Evolutionary conservation across 2,329 filamentous ascomycete species (phyloP).

Genomic region (Akanthomyces uredinophilus): DNA sequence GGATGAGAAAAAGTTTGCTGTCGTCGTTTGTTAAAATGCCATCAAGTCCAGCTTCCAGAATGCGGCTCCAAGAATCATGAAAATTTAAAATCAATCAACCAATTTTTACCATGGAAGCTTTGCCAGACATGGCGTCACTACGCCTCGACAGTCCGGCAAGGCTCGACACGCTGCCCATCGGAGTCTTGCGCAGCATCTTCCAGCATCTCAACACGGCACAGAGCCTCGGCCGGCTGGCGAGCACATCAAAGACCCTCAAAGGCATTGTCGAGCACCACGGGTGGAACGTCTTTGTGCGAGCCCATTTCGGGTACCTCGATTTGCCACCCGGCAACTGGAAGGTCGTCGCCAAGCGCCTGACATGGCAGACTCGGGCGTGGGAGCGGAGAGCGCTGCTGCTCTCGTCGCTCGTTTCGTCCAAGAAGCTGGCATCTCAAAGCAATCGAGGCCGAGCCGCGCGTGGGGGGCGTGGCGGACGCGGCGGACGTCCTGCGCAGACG

Average conservation of each 20-base stretch:
- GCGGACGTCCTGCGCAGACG: constrained; percentile 15
- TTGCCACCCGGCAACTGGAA: constrained; percentile 28
- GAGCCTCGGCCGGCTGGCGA: constrained; percentile 32
- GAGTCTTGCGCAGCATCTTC: constrained; percentile 37
- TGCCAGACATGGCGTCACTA: neutral
- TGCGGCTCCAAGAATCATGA: neutral
- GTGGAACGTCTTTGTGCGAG: constrained; percentile 40
- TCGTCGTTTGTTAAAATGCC: neutral
- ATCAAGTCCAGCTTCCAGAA: neutral
- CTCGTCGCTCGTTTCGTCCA: constrained; percentile 15
- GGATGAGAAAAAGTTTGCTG: neutral
- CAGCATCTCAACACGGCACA: constrained; percentile 36
- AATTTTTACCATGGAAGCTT: neutral
- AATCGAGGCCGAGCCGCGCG: neutral
- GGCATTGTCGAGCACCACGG: constrained; percentile 31
- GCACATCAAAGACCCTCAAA: constrained; percentile 31
- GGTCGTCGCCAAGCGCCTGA: constrained; percentile 34
- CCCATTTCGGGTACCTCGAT: constrained; percentile 32
- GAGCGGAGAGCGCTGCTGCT: constrained; percentile 33
- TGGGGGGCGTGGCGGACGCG: constrained; percentile 7
- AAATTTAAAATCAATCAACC: neutral
- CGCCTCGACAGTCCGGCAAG: neutral
- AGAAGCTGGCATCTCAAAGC: neutral
- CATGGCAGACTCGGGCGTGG: constrained; percentile 41
- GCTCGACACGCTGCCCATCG: constrained; percentile 35